Evolutionary conservation across 1,139 yeast species (phyloP).

Genomic region (Torulaspora globosa): DNA sequence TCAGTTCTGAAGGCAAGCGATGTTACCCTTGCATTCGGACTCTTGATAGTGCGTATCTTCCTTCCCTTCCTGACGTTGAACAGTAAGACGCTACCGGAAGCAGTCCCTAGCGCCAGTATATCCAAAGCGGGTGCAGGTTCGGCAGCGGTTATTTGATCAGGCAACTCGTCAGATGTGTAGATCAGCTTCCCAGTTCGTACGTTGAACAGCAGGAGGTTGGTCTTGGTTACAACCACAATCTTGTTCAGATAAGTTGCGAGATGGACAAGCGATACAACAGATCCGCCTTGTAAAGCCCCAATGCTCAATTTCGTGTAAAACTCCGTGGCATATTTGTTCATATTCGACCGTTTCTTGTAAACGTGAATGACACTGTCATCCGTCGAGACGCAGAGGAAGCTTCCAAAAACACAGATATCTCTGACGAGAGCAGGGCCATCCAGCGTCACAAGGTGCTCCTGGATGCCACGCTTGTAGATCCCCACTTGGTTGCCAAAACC

Average conservation of each 20-base stretch:
- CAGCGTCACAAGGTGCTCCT: constrained; percentile 51
- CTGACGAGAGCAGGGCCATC: constrained; percentile 41
- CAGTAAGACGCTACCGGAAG: constrained; percentile 60
- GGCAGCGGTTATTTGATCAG: constrained; percentile 53
- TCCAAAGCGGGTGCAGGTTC: constrained; percentile 87
- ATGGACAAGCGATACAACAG: constrained; percentile 66
- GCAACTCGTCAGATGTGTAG: constrained; percentile 54
- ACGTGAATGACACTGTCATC: constrained; percentile 52
- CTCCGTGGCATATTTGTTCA: constrained; percentile 52
- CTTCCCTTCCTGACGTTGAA: constrained; percentile 68
- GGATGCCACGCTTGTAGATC: constrained; percentile 74
- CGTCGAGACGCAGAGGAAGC: constrained; percentile 61
- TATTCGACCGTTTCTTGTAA: constrained; percentile 52
- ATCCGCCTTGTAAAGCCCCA: constrained; percentile 56
- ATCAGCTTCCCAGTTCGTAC: constrained; percentile 73
- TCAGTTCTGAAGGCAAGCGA: constrained; percentile 89
- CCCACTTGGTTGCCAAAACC: constrained; percentile 71
- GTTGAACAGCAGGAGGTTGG: constrained; percentile 58
- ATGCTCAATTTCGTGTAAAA: constrained; percentile 62
- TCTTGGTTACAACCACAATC: constrained; percentile 69
- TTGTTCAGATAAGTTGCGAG: constrained; percentile 93
- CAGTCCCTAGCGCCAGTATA: constrained; percentile 71
- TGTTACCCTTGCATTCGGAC: constrained; percentile 56
- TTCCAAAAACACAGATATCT: constrained; percentile 69
- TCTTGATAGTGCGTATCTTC: constrained; percentile 52